Base-by-base conservation (phyloP, 2,329 filamentous ascomycete species). In the Cordyceps cicadae region DNA sequence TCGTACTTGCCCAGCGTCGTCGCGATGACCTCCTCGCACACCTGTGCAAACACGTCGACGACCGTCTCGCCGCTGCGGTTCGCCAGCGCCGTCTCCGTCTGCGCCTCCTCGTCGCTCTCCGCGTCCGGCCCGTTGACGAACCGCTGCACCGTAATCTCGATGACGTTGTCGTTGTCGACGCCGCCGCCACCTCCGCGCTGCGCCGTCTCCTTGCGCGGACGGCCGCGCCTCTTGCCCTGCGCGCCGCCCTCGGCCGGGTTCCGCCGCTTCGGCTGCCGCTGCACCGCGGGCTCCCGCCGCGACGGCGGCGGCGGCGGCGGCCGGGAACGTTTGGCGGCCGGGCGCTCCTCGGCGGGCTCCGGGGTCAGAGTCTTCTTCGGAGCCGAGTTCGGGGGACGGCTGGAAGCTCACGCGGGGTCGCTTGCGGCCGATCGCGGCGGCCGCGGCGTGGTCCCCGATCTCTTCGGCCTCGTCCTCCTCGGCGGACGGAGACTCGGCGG, bases 91-190 rank as follows among this genome's bases (percentile, higher is more conserved):
- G 86, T 81, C 5, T 82, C 79, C 2, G 73, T 68, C 50, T 77
- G 77, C 43, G 83, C 70, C 21, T 75, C 72, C 9, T 71, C 70
- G 3, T 70, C 70, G 3, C 78, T 77, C 45, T 75, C 74, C 4
- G 76, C 75, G 14, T 72, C 71, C 3, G 71, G 71, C n/a, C 68
- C 71, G n/a, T 80, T 82, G 66, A 75, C 69, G 52, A 86, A 84
- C 14, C 85, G 78, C 67, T 87, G 83, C 0, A 87, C 81, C 1
- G 77, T 81, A n/a, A 87, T 77, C 6, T 83, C 79, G 49, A 87
- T 74, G 2, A 70, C 69, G 5, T 64, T 65, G 21, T 66, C 61
- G 11, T 64, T 50, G 6, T 41, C 58, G 24, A 62, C 14, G 48
- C 57, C 60, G 6, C 37, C 15, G 14, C 21, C 37, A 11, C 15